phyloP scores from a whole-genome alignment of 2,329 filamentous ascomycete genomes.

The Penicillium sp. region DNA sequence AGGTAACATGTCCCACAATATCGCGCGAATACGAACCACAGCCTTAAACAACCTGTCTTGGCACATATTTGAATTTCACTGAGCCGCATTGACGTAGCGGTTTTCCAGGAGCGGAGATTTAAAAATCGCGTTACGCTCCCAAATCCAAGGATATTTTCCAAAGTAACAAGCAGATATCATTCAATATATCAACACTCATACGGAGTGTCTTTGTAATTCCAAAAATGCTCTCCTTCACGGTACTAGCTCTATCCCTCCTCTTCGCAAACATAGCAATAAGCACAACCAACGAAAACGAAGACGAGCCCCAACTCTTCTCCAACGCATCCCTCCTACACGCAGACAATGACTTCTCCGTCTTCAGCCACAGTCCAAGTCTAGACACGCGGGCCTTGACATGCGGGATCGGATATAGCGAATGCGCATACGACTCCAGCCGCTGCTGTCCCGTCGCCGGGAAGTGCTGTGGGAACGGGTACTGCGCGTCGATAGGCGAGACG shows the following conservation, averaged over 20 bases:
- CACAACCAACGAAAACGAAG: not conserved
- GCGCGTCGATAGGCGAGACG: constrained; percentile 8
- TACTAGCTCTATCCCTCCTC: not conserved
- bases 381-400: constrained; percentile 5
- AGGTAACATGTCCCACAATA: not conserved
- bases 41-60: not conserved
- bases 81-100: not conserved
- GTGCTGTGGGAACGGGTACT: constrained; percentile 20
- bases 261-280: not conserved
- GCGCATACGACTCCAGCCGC: constrained; percentile 9
- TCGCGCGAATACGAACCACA: not conserved
- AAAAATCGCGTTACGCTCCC: not conserved
- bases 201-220: not conserved
- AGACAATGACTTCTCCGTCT: not conserved
- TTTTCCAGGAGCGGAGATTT: not conserved
- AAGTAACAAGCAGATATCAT: not conserved
- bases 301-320: constrained; percentile 11
- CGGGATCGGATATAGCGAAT: constrained; percentile 10
- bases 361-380: constrained; percentile 15
- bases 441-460: constrained; percentile 12
- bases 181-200: not conserved
- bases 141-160: not conserved
- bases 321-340: constrained; percentile 6
- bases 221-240: constrained; percentile 4
- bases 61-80: not conserved